Evolutionary conservation across 768 basidiomycete genomes (phyloP).

Genomic region (Boletus subparvulus): DNA sequence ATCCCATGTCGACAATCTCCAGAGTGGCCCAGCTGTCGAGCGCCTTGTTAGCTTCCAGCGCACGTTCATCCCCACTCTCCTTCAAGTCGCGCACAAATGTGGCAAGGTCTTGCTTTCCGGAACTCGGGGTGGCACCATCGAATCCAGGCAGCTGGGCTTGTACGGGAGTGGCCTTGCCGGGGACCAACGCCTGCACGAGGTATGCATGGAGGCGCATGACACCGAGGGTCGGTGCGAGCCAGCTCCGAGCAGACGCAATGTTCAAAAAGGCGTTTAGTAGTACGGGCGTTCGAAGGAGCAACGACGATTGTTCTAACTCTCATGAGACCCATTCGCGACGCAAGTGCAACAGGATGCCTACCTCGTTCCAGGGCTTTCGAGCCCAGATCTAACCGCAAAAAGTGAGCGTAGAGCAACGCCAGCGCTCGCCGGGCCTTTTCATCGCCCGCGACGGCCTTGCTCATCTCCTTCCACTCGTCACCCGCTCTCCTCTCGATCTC

Average conservation of each 20-base stretch:
- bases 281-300: slow-evolving; percentile 71
- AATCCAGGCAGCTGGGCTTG: slow-evolving; percentile 83
- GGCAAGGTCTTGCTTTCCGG: slow-evolving; percentile 21
- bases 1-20: slow-evolving; percentile 78
- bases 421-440: slow-evolving; percentile 51
- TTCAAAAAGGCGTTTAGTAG: slow-evolving; percentile 79
- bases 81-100: slow-evolving; percentile 18
- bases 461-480: slow-evolving; percentile 54
- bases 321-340: not conserved
- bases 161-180: slow-evolving; percentile 42
- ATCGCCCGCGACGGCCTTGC: slow-evolving; percentile 38
- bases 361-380: slow-evolving; percentile 60
- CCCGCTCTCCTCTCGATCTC: slow-evolving; percentile 49
- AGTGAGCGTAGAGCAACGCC: slow-evolving; percentile 79
- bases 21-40: slow-evolving; percentile 70
- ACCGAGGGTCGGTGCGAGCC: slow-evolving; percentile 77
- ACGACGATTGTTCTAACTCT: slow-evolving; percentile 61
- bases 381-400: slow-evolving; percentile 63
- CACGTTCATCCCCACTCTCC: slow-evolving; percentile 17
- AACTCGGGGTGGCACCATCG: slow-evolving; percentile 37
- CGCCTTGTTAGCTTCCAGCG: slow-evolving; percentile 46
- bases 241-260: slow-evolving; percentile 82
- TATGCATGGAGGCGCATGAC: slow-evolving; percentile 82
- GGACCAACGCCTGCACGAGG: slow-evolving; percentile 79
- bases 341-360: slow-evolving; percentile 35